Evolutionary conservation across 2,329 filamentous ascomycete genomes (phyloP), one percentile per base, ranked within the genome.

Genomic region (Diaporthe eres): DNA sequence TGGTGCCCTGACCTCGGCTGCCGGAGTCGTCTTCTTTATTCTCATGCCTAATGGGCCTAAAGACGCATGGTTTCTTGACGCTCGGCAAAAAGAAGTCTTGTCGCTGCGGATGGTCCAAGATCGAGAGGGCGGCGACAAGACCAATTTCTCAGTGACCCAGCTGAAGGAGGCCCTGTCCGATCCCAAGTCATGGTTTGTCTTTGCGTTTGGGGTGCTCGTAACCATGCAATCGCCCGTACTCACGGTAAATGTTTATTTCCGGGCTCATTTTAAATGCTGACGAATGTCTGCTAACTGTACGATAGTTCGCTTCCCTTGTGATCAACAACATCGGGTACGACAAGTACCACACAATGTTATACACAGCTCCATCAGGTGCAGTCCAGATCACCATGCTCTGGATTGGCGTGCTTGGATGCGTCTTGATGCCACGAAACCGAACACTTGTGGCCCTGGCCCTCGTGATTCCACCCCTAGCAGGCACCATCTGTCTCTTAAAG

Each of bases 31-130:
- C 0, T 90, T 90, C 80, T 86, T 84, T 74, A 77, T 87, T 34
- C 75, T 85, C 65, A 88, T 89, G 84, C 88, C 88, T 0, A 83
- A 81, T 55, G 85, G 85, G 0, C 87, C 87, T 0, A 82, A 82
- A 3, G 83, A 85, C 17, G 87, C 87, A 1, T 89, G 88, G 88
- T 90, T 90, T 77, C 80, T 90, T 3, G 86, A 79, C 4, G 78
- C 81, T 0, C 80, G 84, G 10, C 86, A 90, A 78, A 85, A 84
- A 74, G 80, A 85, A 57, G 82, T 88, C 5, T 78, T 87, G 1
- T 82, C 84, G 0, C 71, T 80, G 42, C 81, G 82, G 15, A 81
- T 84, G 80, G 81, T 79, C 17, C 71, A 77, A 25, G 82, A 84
- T 42, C 81, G 81, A 37, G 83, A 83, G 53, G 81, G 81, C 17